Percentiles rank a stretch among this genome's conserved stretches.
These are phyloP conservation scores for Coniferiporia sulphurascens DNA, from an alignment of 1,284 basidiomycete genomes.

Conservation along the genomic window DNA sequence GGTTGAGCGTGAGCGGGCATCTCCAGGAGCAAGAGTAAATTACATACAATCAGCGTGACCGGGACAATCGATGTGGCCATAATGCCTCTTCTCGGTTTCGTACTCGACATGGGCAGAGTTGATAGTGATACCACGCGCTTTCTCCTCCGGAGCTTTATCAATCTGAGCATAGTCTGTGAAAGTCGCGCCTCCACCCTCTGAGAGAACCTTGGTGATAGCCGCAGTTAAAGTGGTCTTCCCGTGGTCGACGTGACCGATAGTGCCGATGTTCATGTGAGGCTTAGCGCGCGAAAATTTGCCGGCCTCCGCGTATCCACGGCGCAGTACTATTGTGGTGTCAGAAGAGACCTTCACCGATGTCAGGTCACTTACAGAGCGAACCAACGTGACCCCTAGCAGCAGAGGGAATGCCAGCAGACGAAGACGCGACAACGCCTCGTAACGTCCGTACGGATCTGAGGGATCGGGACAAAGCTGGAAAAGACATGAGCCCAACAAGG, in stretches of 20 bases:
- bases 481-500: neutral
- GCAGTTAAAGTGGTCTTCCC: conserved; percentile 98
- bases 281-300: conserved; percentile 78
- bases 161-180: conserved; percentile 98
- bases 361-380: conserved; percentile 1
- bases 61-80: conserved; percentile 99
- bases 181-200: conserved; percentile 79
- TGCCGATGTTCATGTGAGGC: conserved; percentile 97
- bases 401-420: conserved; percentile 25
- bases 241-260: conserved; percentile 93
- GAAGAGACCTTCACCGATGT: neutral
- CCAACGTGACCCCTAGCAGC: conserved; percentile 8
- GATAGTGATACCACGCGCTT: conserved; percentile 99
- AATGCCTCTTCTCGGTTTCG: conserved; percentile 89
- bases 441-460: conserved; percentile 11
- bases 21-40: neutral
- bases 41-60: conserved; percentile 85
- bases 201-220: conserved; percentile 95
- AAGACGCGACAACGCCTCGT: conserved; percentile 22
- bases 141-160: conserved; percentile 99
- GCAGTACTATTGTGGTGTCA: conserved; percentile 28
- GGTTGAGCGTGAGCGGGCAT: conserved; percentile 4
- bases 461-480: conserved; percentile 20
- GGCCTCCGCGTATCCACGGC: conserved; percentile 73
- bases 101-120: conserved; percentile 96